These are phyloP conservation scores for Nakazawaea wyomingensis DNA, from an alignment of 805 yeast species.

Conservation along the genomic window DNA sequence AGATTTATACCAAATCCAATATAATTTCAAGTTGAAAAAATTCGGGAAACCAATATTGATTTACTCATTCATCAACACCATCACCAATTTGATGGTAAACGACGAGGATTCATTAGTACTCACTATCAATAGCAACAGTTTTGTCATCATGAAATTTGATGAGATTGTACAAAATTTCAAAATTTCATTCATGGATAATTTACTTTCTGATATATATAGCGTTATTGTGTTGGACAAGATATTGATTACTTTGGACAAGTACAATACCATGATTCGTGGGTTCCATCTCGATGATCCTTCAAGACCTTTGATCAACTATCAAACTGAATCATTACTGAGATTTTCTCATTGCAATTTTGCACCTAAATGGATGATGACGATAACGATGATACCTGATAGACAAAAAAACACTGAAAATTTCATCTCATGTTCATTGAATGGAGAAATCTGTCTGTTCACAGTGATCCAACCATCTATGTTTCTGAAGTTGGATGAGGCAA, in stretches of 20 bases:
- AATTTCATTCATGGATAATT: slow-evolving; percentile 13
- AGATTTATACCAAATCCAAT: slow-evolving; percentile 15
- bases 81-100: neutral
- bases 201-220: slow-evolving; percentile 17
- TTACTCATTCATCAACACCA: neutral
- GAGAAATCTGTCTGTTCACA: slow-evolving; percentile 24
- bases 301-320: slow-evolving; percentile 2
- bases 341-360: slow-evolving; percentile 22
- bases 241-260: slow-evolving; percentile 18
- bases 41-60: slow-evolving; percentile 18
- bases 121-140: slow-evolving; percentile 1
- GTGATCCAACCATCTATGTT: neutral
- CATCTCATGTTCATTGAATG: slow-evolving; percentile 32
- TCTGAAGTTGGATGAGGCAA: neutral
- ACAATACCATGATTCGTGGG: slow-evolving; percentile 16
- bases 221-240: slow-evolving; percentile 18
- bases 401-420: slow-evolving; percentile 13
- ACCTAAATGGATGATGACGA: slow-evolving; percentile 27
- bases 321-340: slow-evolving; percentile 26
- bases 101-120: slow-evolving; percentile 1
- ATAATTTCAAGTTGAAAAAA: slow-evolving; percentile 18
- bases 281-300: slow-evolving; percentile 9
- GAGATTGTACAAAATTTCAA: slow-evolving; percentile 15
- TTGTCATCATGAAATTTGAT: slow-evolving; percentile 18
- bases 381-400: neutral